These are phyloP conservation scores for Seiridium unicorne DNA, from an alignment of 2,329 filamentous ascomycete species.

Conservation along the genomic window DNA sequence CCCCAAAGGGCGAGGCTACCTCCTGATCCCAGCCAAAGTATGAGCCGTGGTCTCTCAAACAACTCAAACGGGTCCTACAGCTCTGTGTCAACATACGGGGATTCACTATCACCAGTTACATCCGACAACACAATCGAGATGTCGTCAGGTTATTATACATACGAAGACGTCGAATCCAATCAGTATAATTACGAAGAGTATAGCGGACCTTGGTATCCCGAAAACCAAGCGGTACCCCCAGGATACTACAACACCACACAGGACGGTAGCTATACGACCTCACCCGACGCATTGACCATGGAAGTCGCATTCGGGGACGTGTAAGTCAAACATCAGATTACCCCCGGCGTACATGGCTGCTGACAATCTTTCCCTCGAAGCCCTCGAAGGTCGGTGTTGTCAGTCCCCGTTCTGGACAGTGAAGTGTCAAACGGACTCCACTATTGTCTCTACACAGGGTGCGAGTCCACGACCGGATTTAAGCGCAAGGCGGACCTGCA, in stretches of 20 bases:
- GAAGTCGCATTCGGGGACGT: no score
- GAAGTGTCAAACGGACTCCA: neutral
- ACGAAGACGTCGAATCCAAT: neutral
- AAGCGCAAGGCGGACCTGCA: conserved; percentile 53
- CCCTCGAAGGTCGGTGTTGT: neutral
- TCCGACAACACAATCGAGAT: neutral
- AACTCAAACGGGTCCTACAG: neutral
- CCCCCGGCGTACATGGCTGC: no score
- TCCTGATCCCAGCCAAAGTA: neutral
- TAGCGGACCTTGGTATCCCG: neutral
- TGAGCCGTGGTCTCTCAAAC: neutral
- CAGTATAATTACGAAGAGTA: neutral
- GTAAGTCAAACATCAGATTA: no score
- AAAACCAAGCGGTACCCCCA: no score
- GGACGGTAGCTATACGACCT: no score
- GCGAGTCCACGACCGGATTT: conserved; percentile 42
- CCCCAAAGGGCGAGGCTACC: neutral
- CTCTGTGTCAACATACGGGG: neutral
- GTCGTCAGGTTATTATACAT: neutral
- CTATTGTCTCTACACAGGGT: conserved; percentile 21
- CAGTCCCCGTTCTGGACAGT: neutral
- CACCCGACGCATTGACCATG: no score
- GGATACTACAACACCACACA: no score
- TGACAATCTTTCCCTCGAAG: no score
- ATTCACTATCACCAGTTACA: neutral